Conservation (phyloP, 495 filamentous ascomycete species). For the Xylaria grammica region DNA sequence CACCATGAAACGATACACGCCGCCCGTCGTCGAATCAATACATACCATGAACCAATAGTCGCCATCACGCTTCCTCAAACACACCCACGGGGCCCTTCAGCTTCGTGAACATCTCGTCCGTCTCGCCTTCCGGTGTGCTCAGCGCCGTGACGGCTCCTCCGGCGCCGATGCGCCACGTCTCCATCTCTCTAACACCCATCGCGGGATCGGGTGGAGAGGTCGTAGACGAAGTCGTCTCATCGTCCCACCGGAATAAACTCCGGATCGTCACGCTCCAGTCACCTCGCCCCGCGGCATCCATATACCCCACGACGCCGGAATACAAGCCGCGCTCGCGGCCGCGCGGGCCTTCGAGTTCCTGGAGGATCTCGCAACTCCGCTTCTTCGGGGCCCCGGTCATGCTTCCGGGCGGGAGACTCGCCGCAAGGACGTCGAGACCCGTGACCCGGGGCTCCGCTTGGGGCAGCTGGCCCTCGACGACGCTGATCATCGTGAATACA, state of each 20-base stretch:
- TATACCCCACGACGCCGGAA: conserved; percentile 86
- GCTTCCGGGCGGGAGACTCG: conserved; percentile 81
- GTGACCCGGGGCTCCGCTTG: conserved; percentile 31
- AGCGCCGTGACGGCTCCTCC: conserved; percentile 86
- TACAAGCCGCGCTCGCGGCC: conserved; percentile 73
- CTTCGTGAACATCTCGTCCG: conserved; percentile 91
- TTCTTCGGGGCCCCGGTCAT: conserved; percentile 98
- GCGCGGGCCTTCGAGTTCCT: conserved; percentile 63
- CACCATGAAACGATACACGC: not conserved
- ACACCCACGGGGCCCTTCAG: conserved; percentile 67
- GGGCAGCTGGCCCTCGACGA: conserved; percentile 74
- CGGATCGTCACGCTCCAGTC: conserved; percentile 91
- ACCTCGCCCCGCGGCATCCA: conserved; percentile 81
- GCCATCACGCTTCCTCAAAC: conserved; percentile 47
- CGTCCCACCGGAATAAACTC: conserved; percentile 72
- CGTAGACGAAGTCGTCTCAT: conserved; percentile 39
- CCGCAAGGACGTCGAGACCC: conserved; percentile 77
- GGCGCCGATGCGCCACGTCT: conserved; percentile 83
- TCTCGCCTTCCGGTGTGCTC: conserved; percentile 77
- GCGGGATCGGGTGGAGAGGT: conserved; percentile 23
- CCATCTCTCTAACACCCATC: conserved; percentile 22
- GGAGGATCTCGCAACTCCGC: conserved; percentile 81
- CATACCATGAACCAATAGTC: not conserved
- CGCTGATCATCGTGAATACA: conserved; percentile 88
- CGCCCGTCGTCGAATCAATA: not conserved